Percentiles rank a stretch among this genome's conserved stretches.
Evolutionary conservation across 1,284 basidiomycete genomes (phyloP).

Genomic region (Cronartium quercuum): DNA sequence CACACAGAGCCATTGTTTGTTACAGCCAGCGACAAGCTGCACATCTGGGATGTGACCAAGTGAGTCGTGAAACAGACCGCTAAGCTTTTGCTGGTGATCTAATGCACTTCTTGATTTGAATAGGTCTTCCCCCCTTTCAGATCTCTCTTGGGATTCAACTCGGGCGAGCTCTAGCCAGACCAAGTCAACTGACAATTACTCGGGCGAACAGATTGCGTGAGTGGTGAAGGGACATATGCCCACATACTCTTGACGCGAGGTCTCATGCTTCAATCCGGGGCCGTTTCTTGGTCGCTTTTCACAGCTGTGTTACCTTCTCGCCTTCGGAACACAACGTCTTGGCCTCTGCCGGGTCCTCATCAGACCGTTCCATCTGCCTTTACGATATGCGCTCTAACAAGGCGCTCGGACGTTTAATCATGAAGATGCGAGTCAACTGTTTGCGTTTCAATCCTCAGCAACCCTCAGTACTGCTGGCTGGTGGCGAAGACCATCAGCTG

Average conservation of each 20-base stretch:
- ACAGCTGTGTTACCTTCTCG: conserved; percentile 84
- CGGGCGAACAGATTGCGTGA: conserved; percentile 36
- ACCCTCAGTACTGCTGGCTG: conserved; percentile 82
- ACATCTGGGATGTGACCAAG: conserved; percentile 89
- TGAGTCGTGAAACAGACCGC: background rate
- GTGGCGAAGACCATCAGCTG: conserved; percentile 95
- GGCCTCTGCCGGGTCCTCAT: conserved; percentile 72
- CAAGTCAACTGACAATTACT: conserved; percentile 30
- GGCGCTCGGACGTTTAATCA: conserved; percentile 80
- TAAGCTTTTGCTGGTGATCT: background rate
- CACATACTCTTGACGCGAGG: background rate
- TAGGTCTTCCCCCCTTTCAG: conserved; percentile 59
- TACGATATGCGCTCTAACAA: conserved; percentile 96
- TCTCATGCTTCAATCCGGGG: background rate
- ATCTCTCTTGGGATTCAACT: conserved; percentile 74
- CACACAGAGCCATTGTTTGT: conserved; percentile 79
- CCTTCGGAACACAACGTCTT: conserved; percentile 86
- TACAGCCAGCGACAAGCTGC: conserved; percentile 84
- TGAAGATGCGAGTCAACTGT: conserved; percentile 75
- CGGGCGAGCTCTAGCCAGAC: conserved; percentile 47
- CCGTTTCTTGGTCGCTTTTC: conserved; percentile 48
- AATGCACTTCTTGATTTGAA: conserved; percentile 42
- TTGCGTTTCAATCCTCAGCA: conserved; percentile 93
- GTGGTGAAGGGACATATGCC: background rate
- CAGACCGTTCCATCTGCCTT: conserved; percentile 84